Percentiles rank a stretch among this genome's conserved stretches.
Conservation (phyloP, 1,284 basidiomycete genomes). For the Fomes fomentarius region DNA sequence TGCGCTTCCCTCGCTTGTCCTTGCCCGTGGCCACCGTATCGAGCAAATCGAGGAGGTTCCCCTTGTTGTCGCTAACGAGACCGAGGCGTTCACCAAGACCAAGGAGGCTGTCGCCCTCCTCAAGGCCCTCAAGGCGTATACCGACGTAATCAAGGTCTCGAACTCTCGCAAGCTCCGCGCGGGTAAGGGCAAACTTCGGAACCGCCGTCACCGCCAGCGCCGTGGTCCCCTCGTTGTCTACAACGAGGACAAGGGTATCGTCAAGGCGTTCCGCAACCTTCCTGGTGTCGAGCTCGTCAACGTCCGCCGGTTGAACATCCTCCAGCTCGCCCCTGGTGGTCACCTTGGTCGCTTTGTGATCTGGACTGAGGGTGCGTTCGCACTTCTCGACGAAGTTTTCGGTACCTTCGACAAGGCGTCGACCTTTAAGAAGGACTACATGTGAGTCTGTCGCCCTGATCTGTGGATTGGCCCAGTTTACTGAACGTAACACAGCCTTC, state of each 20-base stretch:
- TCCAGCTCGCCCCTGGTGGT: slow-evolving; percentile 99
- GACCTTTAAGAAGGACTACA: slow-evolving; percentile 91
- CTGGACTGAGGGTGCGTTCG: slow-evolving; percentile 98
- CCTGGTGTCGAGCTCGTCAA: slow-evolving; percentile 98
- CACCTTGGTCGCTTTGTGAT: slow-evolving; percentile 99
- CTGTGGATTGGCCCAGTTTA: too few species aligned
- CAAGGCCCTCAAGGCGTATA: slow-evolving; percentile 89
- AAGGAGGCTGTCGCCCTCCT: slow-evolving; percentile 97
- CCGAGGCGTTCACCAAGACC: slow-evolving; percentile 94
- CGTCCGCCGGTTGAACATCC: slow-evolving; percentile 94
- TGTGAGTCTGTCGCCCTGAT: too few species aligned
- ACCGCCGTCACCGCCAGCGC: slow-evolving; percentile 96
- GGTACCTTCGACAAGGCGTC: slow-evolving; percentile 89
- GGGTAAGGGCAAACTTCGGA: slow-evolving; percentile 97
- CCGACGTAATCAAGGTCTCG: slow-evolving; percentile 95
- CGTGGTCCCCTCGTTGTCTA: slow-evolving; percentile 98
- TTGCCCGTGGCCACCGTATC: slow-evolving; percentile 99
- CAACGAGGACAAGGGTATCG: slow-evolving; percentile 97
- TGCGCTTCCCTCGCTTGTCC: slow-evolving; percentile 96
- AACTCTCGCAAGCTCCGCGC: slow-evolving; percentile 97
- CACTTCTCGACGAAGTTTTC: slow-evolving; percentile 92
- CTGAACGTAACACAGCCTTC: slow-evolving; percentile 58
- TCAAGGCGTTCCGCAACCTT: slow-evolving; percentile 98
- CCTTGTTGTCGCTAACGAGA: slow-evolving; percentile 81
- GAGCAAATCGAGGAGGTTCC: slow-evolving; percentile 98